Percentiles rank a stretch among this genome's conserved stretches.
These are phyloP conservation scores for Sporothrix inflata DNA, from an alignment of 2,329 filamentous ascomycete genomes.

Conservation along the genomic window DNA sequence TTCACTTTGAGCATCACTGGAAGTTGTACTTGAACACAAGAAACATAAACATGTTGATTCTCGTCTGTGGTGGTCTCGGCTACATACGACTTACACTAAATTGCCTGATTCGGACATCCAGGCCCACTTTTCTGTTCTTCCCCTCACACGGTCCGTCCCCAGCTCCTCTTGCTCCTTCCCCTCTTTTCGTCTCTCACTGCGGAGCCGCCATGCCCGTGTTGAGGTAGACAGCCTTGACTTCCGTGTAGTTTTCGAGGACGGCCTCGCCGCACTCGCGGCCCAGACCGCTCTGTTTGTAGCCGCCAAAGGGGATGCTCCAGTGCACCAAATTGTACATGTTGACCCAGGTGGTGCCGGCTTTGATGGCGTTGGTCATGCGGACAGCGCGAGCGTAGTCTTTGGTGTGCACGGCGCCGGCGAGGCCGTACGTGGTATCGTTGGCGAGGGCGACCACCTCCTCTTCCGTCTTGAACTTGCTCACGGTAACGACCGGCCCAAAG, in stretches of 20 bases:
- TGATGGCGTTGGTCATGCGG: slow-evolving; percentile 77
- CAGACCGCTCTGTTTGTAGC: background rate
- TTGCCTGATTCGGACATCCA: background rate
- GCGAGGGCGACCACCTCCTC: slow-evolving; percentile 81
- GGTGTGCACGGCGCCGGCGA: slow-evolving; percentile 87
- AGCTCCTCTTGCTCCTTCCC: background rate
- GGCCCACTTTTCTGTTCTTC: background rate
- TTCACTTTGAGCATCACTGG: too few species aligned
- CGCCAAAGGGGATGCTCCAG: slow-evolving; percentile 45
- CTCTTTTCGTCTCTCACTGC: background rate
- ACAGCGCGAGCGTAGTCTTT: slow-evolving; percentile 74
- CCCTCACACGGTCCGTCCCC: slow-evolving; percentile 7
- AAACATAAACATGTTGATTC: too few species aligned
- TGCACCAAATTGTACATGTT: slow-evolving; percentile 57
- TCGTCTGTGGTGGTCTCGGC: background rate
- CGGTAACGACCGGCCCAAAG: slow-evolving; percentile 84
- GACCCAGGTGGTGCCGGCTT: slow-evolving; percentile 83
- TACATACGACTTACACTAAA: background rate
- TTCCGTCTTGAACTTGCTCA: slow-evolving; percentile 74
- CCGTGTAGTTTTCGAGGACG: slow-evolving; percentile 3
- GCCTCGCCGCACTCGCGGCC: background rate
- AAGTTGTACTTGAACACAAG: too few species aligned
- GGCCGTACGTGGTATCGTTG: slow-evolving; percentile 85
- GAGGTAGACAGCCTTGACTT: background rate
- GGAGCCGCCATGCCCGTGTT: slow-evolving; percentile 4